Base-by-base conservation (phyloP, 225 moss, liverwort and hornwort species). In the Rhytidiadelphus loreus region DNA sequence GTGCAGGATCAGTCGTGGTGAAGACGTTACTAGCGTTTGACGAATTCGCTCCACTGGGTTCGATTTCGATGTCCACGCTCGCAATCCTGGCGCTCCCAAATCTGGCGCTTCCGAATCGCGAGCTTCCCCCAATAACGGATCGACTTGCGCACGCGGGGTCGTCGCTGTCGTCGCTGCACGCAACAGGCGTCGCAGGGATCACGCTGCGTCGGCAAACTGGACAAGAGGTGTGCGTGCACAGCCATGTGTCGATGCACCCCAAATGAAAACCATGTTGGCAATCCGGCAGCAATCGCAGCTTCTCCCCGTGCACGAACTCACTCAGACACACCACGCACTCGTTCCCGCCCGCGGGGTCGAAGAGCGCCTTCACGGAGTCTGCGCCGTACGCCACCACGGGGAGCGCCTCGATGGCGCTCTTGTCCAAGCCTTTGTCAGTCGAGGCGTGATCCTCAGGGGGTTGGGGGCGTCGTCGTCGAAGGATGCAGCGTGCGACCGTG, bases 211-310 rank as follows among this genome's bases (percentile, higher is more conserved):
- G 91, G 83, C 97, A 97, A 29, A 97, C 94, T 23, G 97, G 97
- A 88, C 97, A 97, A 46, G 96, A 91, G 12, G 93, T 95, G 87
- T 97, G 97, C 8, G 96, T 93, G 57, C 87, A 91, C 26, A 97
- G 90, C 97, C 97, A 97, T 13, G 90, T 93, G 72, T 97, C 97
- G 83, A 97, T 93, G 84, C 97, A 97, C 18, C 50, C 80, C 11
- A 93, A 88, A 66, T 97, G 97, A 83, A 97, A 97, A n/a, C 95
- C 94, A 85, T 97, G 97, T 24, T 93, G 95, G 89, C 97, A 97
- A 69, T 85, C 92, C 12, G 97, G 97, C 23, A 97, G 90, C 59
- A 96, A 63, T 43, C 97, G 90, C 72, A 97, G 84, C 85, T 93
- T 90, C 82, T 97, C 97, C 15, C 91, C 94, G 33, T 83, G 57